These are phyloP conservation scores for Cutaneotrichosporon daszewskae DNA, from an alignment of 1,284 basidiomycete genomes.

Conservation along the genomic window DNA sequence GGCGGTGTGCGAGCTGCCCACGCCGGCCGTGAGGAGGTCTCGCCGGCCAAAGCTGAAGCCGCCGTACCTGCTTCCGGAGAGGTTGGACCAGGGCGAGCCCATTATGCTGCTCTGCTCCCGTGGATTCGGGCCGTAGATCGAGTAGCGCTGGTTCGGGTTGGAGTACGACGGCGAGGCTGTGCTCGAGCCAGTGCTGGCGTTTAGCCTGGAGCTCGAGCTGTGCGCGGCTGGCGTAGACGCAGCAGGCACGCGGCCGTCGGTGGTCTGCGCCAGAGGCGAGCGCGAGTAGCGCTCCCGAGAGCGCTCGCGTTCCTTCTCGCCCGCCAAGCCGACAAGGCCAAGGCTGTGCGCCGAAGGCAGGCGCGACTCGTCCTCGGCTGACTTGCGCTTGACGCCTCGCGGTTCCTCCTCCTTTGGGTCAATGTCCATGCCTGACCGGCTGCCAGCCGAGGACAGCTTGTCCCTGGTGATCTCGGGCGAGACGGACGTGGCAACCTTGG, in stretches of 20 bases:
- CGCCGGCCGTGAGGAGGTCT: slow-evolving; percentile 13
- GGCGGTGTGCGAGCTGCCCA: slow-evolving; percentile 3
- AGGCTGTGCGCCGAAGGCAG: slow-evolving; percentile 26
- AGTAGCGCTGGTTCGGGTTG: slow-evolving; percentile 25
- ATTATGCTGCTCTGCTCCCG: slow-evolving; percentile 24
- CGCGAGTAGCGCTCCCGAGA: slow-evolving; percentile 31
- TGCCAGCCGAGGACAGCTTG: slow-evolving; percentile 17
- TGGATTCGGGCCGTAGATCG: slow-evolving; percentile 39
- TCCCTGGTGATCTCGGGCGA: slow-evolving; percentile 28
- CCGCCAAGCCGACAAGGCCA: slow-evolving; percentile 18
- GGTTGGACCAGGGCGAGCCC: slow-evolving; percentile 26
- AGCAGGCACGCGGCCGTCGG: slow-evolving; percentile 9
- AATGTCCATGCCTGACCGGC: slow-evolving; percentile 21
- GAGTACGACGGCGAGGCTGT: slow-evolving; percentile 6
- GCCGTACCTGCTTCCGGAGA: slow-evolving; percentile 23
- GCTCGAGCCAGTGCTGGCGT: neutral
- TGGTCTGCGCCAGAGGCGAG: slow-evolving; percentile 24
- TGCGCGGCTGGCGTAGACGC: slow-evolving; percentile 2
- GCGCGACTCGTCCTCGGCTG: slow-evolving; percentile 28
- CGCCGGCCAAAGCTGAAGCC: slow-evolving; percentile 27
- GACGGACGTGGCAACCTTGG: slow-evolving; percentile 14
- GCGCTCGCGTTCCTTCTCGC: slow-evolving; percentile 26
- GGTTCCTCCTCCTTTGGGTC: slow-evolving; percentile 26
- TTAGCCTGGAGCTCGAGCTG: neutral
- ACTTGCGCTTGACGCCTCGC: slow-evolving; percentile 41